Evolutionary conservation across 306 rosid species (phyloP), one percentile per base, ranked within the genome.

Genomic region (Cicer arietinum): DNA sequence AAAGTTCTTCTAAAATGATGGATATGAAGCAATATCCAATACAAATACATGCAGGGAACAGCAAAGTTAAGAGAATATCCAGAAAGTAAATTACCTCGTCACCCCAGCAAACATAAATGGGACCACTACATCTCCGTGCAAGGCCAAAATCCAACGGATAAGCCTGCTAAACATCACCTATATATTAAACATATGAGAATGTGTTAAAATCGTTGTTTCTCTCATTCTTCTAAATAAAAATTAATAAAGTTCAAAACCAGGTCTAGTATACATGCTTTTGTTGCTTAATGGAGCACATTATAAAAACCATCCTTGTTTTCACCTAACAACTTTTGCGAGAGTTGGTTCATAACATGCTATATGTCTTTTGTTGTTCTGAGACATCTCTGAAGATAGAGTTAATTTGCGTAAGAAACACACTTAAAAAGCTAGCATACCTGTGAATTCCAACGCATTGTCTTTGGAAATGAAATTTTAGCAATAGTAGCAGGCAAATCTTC

Each of bases 371-470:
- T 62, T 42, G 74, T 41, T 67, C 59, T 57, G 17, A 20, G 40
- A 74, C 69, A 47, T 42, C 68, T 48, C 39, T 17, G 60, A 37
- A 43, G 67, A 71, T 51, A 58, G 37, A 43, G 51, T 37, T 62
- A 51, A 40, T 47, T 51, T 45, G 37, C 40, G 41, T 42, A 57
- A 53, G 20, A 74, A 25, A 52, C 53, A 64, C 51, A 43, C 53
- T 44, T 59, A 46, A 79, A 56, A 51, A 74, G 51, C 39, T 68
- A 73, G 54, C 80, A 35, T 77, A 94, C 98, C 92, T 91, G 91
- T 74, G 97, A 89, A 69, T 90, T 94, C 98, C 97, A 94, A n/a
- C 89, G 91, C 98, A 94, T 91, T 76, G 97, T 87, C 92, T 94
- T 94, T 35, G 96, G 88, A 75, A 94, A 91, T 77, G 98, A 90